Conservation (phyloP, 179 eudicot species). For the Amaranthus tricolor region DNA sequence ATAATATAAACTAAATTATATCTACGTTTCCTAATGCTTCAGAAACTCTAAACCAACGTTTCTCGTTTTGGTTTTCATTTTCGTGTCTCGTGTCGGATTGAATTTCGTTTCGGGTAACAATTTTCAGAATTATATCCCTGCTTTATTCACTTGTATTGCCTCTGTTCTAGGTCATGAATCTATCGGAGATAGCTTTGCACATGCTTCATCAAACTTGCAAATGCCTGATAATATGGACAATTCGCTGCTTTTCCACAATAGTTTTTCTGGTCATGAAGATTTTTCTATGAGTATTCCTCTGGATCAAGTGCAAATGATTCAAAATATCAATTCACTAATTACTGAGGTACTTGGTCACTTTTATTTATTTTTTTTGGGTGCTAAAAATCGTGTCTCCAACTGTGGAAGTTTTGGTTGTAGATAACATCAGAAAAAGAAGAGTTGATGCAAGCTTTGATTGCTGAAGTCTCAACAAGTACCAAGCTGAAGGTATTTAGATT, state of each 20-base stretch:
- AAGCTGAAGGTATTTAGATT: constrained; percentile 59
- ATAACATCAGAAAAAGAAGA: constrained; percentile 79
- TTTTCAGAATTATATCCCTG: neutral
- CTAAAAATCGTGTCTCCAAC: neutral
- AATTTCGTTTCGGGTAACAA: too few species aligned
- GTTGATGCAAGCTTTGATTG: constrained; percentile 55
- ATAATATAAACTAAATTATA: too few species aligned
- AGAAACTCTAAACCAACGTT: too few species aligned
- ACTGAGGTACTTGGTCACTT: constrained; percentile 58
- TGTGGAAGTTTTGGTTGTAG: constrained; percentile 41
- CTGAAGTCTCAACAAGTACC: constrained; percentile 58
- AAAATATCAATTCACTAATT: constrained; percentile 70
- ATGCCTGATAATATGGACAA: constrained; percentile 34
- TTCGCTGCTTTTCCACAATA: constrained; percentile 36
- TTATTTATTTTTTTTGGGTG: neutral
- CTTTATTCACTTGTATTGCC: neutral
- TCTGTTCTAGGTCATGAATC: constrained; percentile 19
- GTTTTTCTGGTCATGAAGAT: constrained; percentile 41
- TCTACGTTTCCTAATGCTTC: too few species aligned
- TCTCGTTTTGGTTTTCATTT: too few species aligned
- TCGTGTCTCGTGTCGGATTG: too few species aligned
- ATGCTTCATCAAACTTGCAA: constrained; percentile 37
- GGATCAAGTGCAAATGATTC: constrained; percentile 74
- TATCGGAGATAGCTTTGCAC: constrained; percentile 21
- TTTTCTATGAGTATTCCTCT: constrained; percentile 59